Evolutionary conservation across 768 basidiomycete species (phyloP).

Genomic region (Rubroboletus pulcherrimus): DNA sequence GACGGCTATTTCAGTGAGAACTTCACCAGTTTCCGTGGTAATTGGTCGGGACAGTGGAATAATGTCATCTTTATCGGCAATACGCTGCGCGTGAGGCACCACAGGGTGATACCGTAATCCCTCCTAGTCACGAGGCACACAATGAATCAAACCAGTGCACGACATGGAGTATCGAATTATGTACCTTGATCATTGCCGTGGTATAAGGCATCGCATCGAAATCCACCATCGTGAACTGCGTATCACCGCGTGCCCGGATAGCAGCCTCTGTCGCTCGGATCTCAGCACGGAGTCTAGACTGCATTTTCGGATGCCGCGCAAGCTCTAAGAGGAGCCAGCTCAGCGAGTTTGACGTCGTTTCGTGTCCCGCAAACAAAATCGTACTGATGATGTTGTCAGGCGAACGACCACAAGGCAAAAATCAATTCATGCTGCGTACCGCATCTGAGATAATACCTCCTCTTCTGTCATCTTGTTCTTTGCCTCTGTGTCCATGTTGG

Average conservation of each 20-base stretch:
- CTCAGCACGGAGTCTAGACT: slow-evolving; percentile 50
- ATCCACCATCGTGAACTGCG: slow-evolving; percentile 34
- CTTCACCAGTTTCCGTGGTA: slow-evolving; percentile 41
- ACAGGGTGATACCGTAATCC: slow-evolving; percentile 47
- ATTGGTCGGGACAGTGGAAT: slow-evolving; percentile 58
- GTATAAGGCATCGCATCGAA: slow-evolving; percentile 50
- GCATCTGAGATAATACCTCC: slow-evolving; percentile 14
- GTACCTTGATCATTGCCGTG: slow-evolving; percentile 33
- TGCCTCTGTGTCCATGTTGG: slow-evolving; percentile 26
- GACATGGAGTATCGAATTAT: slow-evolving; percentile 11
- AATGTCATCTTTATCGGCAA: slow-evolving; percentile 49
- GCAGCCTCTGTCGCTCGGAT: slow-evolving; percentile 9
- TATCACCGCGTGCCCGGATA: slow-evolving; percentile 8
- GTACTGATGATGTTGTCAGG: slow-evolving; percentile 31
- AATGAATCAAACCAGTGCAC: background rate
- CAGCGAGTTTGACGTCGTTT: slow-evolving; percentile 56
- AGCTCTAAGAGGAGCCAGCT: slow-evolving; percentile 65
- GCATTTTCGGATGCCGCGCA: slow-evolving; percentile 52
- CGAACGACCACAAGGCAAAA: background rate
- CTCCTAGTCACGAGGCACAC: slow-evolving; percentile 33
- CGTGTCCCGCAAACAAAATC: slow-evolving; percentile 50
- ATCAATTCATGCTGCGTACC: slow-evolving; percentile 12
- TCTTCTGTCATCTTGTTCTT: slow-evolving; percentile 24
- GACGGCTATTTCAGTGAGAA: slow-evolving; percentile 42
- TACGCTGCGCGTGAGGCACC: slow-evolving; percentile 49